phyloP scores from a whole-genome alignment of 331 rosid genomes.

The Dryas integrifolia region DNA sequence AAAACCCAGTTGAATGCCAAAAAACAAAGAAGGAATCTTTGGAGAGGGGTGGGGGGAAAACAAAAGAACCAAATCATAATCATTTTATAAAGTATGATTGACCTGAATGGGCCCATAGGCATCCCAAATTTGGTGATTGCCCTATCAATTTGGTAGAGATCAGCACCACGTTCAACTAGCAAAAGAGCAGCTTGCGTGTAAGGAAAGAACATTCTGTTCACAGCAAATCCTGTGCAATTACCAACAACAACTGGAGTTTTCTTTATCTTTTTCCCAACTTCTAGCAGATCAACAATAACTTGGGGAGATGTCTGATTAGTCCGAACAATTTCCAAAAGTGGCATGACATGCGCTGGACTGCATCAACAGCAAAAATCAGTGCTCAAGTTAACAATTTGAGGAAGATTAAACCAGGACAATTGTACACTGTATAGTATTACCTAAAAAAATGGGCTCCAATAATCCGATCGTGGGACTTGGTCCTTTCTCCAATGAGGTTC shows the following conservation, averaged over 20 bases:
- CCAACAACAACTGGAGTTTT: slow-evolving; percentile 97
- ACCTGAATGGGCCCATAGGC: slow-evolving; percentile 99
- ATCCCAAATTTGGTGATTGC: slow-evolving; percentile 73
- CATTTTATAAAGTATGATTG: not conserved
- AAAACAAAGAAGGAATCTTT: not conserved
- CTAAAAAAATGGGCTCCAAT: slow-evolving; percentile 96
- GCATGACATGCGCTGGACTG: slow-evolving; percentile 98
- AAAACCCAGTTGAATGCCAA: slow-evolving; percentile 2
- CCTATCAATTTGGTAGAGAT: slow-evolving; percentile 74
- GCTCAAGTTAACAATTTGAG: slow-evolving; percentile 18
- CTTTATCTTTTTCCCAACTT: slow-evolving; percentile 75
- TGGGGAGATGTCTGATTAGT: slow-evolving; percentile 83
- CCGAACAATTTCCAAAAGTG: slow-evolving; percentile 92
- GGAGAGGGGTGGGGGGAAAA: not conserved
- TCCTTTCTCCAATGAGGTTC: slow-evolving; percentile 80
- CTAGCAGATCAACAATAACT: slow-evolving; percentile 78
- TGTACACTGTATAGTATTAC: slow-evolving; percentile 33
- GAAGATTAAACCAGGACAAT: not conserved
- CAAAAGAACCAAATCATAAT: not conserved
- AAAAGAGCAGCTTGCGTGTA: slow-evolving; percentile 74
- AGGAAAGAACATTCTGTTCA: slow-evolving; percentile 89
- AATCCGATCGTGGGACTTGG: slow-evolving; percentile 74
- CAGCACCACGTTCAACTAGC: slow-evolving; percentile 81
- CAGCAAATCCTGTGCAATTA: slow-evolving; percentile 98
- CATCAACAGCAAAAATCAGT: slow-evolving; percentile 36